Percentiles rank a stretch among this genome's conserved stretches.
phyloP scores from a whole-genome alignment of 2,329 filamentous ascomycete species.

The Phyllosticta capitalensis region DNA sequence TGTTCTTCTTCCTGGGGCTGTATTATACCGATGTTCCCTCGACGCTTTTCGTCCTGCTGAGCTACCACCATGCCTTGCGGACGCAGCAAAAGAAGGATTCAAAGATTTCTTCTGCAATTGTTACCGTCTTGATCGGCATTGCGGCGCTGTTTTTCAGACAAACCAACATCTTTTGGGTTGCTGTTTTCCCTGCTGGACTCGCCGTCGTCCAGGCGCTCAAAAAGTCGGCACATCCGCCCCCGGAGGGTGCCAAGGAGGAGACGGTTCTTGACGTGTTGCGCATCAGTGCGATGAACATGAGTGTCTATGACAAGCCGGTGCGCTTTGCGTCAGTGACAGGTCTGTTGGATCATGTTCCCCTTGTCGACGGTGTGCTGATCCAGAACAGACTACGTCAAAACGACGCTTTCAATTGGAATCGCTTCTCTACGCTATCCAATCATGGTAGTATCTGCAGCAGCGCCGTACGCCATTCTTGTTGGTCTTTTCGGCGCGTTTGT shows the following conservation, averaged over 20 bases:
- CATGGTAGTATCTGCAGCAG: slow-evolving; percentile 29
- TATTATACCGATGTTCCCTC: slow-evolving; percentile 94
- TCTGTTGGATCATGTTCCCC: background rate
- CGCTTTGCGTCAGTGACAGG: slow-evolving; percentile 12
- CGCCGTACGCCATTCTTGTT: slow-evolving; percentile 54
- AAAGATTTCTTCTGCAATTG: slow-evolving; percentile 11
- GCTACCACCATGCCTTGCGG: slow-evolving; percentile 45
- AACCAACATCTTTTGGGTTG: slow-evolving; percentile 95
- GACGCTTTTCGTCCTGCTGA: slow-evolving; percentile 61
- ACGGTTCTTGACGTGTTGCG: background rate
- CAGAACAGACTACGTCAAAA: slow-evolving; percentile 34
- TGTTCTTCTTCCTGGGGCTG: slow-evolving; percentile 93
- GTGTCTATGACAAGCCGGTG: slow-evolving; percentile 13
- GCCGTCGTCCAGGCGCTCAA: slow-evolving; percentile 23
- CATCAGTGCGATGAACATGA: slow-evolving; percentile 8
- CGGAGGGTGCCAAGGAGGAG: slow-evolving; percentile 1
- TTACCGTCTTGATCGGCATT: slow-evolving; percentile 47
- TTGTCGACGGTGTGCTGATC: background rate
- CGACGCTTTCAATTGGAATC: slow-evolving; percentile 53
- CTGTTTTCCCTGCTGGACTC: slow-evolving; percentile 59
- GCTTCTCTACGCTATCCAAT: slow-evolving; percentile 41
- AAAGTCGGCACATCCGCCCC: slow-evolving; percentile 6
- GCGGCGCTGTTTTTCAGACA: slow-evolving; percentile 70
- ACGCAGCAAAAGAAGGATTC: slow-evolving; percentile 13
- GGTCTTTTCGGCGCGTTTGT: slow-evolving; percentile 65